Evolutionary conservation across 2,329 filamentous ascomycete species (phyloP).

Genomic region (Xylariaceae sp.): DNA sequence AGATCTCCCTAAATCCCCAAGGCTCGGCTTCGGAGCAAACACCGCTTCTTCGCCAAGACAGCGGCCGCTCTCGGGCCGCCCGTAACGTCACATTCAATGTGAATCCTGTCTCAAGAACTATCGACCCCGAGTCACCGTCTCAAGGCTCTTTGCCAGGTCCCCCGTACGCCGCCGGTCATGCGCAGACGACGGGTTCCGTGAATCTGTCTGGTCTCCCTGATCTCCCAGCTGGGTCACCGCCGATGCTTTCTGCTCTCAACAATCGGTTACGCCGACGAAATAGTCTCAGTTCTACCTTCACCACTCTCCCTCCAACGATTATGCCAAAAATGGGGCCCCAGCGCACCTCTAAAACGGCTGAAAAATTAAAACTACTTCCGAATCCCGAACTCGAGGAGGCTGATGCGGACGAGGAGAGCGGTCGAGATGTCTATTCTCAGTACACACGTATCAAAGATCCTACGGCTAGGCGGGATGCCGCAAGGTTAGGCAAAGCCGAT

Average conservation of each 20-base stretch:
- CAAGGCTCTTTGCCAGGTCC: slow-evolving; percentile 30
- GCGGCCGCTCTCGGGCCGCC: slow-evolving; percentile 41
- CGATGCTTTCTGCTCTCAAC: slow-evolving; percentile 76
- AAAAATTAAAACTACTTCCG: slow-evolving; percentile 95
- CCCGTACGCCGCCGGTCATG: slow-evolving; percentile 35
- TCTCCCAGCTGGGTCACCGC: slow-evolving; percentile 39
- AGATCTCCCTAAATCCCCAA: slow-evolving; percentile 23
- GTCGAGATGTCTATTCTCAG: slow-evolving; percentile 93
- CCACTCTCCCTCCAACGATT: slow-evolving; percentile 37
- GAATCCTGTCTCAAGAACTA: slow-evolving; percentile 59
- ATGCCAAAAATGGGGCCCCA: slow-evolving; percentile 82
- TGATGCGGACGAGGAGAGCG: slow-evolving; percentile 75
- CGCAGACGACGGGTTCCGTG: slow-evolving; percentile 31
- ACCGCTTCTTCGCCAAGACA: slow-evolving; percentile 33
- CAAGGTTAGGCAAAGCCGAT: slow-evolving; percentile 88
- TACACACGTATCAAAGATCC: slow-evolving; percentile 98
- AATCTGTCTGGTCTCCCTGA: slow-evolving; percentile 26
- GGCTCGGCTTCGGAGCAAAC: slow-evolving; percentile 29
- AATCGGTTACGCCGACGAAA: slow-evolving; percentile 83
- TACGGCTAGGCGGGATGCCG: slow-evolving; percentile 85
- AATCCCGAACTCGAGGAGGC: slow-evolving; percentile 78
- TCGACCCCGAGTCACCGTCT: slow-evolving; percentile 46
- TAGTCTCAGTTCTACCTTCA: slow-evolving; percentile 64
- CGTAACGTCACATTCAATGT: slow-evolving; percentile 76
- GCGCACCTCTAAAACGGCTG: slow-evolving; percentile 87